These are phyloP conservation scores for Tubosaeta sp. DNA, from an alignment of 768 basidiomycete species.

Conservation along the genomic window DNA sequence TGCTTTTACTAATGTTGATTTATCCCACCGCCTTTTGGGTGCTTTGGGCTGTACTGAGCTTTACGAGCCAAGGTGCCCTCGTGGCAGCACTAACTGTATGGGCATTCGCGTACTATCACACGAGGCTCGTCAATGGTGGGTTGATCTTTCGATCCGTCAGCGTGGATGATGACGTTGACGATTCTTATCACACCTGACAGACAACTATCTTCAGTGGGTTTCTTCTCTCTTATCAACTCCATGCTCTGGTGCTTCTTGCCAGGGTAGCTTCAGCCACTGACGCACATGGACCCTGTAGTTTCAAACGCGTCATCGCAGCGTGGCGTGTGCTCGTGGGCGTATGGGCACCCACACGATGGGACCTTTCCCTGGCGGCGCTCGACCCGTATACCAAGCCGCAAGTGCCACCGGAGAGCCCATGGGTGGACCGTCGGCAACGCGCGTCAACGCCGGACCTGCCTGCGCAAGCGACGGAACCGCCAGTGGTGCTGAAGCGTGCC, in stretches of 20 bases:
- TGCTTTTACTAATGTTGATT: conserved; percentile 66
- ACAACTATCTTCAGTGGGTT: conserved; percentile 73
- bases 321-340: conserved; percentile 97
- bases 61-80: conserved; percentile 68
- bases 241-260: neutral
- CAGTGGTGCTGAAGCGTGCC: conserved; percentile 28
- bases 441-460: conserved; percentile 23
- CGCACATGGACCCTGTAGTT: conserved; percentile 40
- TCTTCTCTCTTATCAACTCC: neutral
- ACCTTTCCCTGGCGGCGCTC: conserved; percentile 70
- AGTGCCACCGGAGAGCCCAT: conserved; percentile 64
- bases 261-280: conserved; percentile 11
- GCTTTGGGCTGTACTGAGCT: conserved; percentile 81
- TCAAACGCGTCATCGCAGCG: conserved; percentile 84
- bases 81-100: conserved; percentile 67
- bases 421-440: conserved; percentile 54
- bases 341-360: conserved; percentile 85
- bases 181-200: conserved; percentile 31
- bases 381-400: conserved; percentile 66
- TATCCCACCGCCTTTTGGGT: conserved; percentile 84
- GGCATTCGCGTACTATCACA: conserved; percentile 82
- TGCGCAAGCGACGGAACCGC: conserved; percentile 30
- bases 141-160: conserved; percentile 24
- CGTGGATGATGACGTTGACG: conserved; percentile 21
- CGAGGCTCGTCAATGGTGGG: conserved; percentile 78